Conservation (phyloP, 1,284 basidiomycete species). For the Boletus hoseneyae region DNA sequence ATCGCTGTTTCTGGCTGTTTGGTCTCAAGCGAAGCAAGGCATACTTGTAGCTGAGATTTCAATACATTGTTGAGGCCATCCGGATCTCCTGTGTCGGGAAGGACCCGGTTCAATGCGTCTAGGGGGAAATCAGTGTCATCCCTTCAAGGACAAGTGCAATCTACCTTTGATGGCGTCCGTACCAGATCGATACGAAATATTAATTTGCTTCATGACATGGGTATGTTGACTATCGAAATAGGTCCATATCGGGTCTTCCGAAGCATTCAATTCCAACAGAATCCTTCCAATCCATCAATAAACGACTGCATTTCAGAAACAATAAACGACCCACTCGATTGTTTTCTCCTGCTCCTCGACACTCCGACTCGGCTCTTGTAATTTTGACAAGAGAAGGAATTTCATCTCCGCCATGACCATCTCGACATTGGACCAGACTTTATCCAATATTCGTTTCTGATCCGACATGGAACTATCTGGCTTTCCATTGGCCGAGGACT, state of each 20-base stretch:
- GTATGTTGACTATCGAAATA: conserved; percentile 94
- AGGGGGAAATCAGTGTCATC: conserved; percentile 7
- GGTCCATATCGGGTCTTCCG: conserved; percentile 89
- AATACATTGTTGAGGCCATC: conserved; percentile 43
- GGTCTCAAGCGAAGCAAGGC: conserved; percentile 56
- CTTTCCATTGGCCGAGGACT: conserved; percentile 51
- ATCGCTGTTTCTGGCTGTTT: conserved; percentile 63
- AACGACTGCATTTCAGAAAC: not conserved
- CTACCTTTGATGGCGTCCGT: conserved; percentile 56
- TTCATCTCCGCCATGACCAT: conserved; percentile 94
- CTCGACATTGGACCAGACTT: conserved; percentile 95
- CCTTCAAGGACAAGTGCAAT: conserved; percentile 20
- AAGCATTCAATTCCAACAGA: conserved; percentile 76
- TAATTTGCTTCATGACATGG: conserved; percentile 80
- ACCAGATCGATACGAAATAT: conserved; percentile 58
- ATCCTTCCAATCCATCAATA: conserved; percentile 50
- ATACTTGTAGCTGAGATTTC: conserved; percentile 53
- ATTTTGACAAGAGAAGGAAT: conserved; percentile 67
- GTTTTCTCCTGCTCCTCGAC: conserved; percentile 97
- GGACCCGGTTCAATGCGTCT: conserved; percentile 46
- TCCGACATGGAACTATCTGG: conserved; percentile 62
- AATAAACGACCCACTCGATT: conserved; percentile 69
- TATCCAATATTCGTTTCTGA: conserved; percentile 91
- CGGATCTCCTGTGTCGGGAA: conserved; percentile 34
- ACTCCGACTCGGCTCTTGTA: conserved; percentile 75